Conservation (phyloP, 345 rosid species). For the Raphanus sativus region DNA sequence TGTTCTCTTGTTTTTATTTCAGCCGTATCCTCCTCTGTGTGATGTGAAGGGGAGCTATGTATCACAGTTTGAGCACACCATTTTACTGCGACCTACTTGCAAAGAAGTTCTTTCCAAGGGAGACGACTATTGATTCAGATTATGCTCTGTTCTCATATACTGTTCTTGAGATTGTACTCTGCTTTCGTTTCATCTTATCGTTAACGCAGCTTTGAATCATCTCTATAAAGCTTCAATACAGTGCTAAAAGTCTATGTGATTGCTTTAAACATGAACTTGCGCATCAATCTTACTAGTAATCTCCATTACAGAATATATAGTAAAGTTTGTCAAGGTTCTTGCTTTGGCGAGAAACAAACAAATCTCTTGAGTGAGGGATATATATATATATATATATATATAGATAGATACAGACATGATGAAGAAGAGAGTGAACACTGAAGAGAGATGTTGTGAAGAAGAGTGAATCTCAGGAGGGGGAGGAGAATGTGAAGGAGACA, state of each 20-base stretch:
- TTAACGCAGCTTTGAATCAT: conserved; percentile 14
- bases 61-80: conserved; percentile 91
- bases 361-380: background rate
- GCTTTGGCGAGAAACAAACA: background rate
- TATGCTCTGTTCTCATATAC: conserved; percentile 9
- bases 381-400: no score
- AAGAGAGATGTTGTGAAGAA: background rate
- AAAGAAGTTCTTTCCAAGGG: conserved; percentile 92
- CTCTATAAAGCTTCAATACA: background rate
- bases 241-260: background rate
- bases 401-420: no score
- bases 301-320: background rate
- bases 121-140: conserved; percentile 60
- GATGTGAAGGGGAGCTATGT: conserved; percentile 89
- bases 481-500: conserved; percentile 46
- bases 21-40: conserved; percentile 92
- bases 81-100: conserved; percentile 92
- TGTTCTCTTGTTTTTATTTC: conserved; percentile 20
- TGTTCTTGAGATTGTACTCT: conserved; percentile 25
- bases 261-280: background rate
- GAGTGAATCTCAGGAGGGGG: conserved; percentile 2
- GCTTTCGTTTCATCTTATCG: background rate
- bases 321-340: background rate
- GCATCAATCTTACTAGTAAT: background rate
- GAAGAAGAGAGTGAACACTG: no score